Percentiles rank a stretch among this genome's conserved stretches.
These are phyloP conservation scores for Botrytis byssoidea DNA, from an alignment of 2,329 filamentous ascomycete genomes.

Conservation along the genomic window DNA sequence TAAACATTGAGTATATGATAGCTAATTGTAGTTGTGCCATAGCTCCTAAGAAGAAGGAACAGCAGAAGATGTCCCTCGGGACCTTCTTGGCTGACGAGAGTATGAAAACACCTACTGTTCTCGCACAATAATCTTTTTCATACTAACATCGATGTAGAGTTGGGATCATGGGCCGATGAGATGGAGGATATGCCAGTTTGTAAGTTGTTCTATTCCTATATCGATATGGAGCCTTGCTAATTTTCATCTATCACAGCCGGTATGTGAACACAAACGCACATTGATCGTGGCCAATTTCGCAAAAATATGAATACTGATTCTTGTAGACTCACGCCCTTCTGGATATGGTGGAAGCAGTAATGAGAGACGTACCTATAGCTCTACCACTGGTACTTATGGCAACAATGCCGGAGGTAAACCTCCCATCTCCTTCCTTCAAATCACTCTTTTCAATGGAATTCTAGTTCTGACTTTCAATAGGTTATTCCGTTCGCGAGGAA, in stretches of 20 bases:
- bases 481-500: slow-evolving; percentile 67
- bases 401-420: slow-evolving; percentile 36
- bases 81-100: slow-evolving; percentile 91
- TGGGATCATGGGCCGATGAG: slow-evolving; percentile 97
- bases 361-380: slow-evolving; percentile 39
- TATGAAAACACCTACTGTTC: slow-evolving; percentile 49
- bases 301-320: slow-evolving; percentile 23
- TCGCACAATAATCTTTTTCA: slow-evolving; percentile 42
- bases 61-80: slow-evolving; percentile 96
- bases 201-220: slow-evolving; percentile 30
- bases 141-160: slow-evolving; percentile 48
- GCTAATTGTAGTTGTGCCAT: slow-evolving; percentile 46
- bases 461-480: slow-evolving; percentile 40
- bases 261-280: slow-evolving; percentile 31
- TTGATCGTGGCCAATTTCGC: slow-evolving; percentile 8
- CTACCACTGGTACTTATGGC: slow-evolving; percentile 38
- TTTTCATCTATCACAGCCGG: slow-evolving; percentile 33
- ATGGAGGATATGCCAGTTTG: slow-evolving; percentile 70
- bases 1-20: not conserved
- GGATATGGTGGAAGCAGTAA: slow-evolving; percentile 32
- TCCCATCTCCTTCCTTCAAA: not conserved
- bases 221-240: slow-evolving; percentile 31
- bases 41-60: slow-evolving; percentile 88
- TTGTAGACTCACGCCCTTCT: slow-evolving; percentile 38
- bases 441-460: not conserved